Conservation (phyloP, 805 yeast species). For the Saturnispora hagleri region DNA sequence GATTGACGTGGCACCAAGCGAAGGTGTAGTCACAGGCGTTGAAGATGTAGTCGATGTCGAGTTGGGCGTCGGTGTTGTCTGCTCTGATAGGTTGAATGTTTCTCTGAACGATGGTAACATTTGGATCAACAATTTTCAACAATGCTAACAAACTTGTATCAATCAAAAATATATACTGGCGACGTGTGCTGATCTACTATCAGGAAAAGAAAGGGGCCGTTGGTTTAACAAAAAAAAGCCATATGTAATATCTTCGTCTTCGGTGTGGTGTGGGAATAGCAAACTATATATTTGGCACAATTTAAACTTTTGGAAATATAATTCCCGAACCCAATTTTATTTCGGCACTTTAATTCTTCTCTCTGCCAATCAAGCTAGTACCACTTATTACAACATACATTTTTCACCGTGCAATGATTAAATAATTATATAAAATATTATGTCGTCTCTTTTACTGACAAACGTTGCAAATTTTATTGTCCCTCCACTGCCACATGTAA, state of each 20-base stretch:
- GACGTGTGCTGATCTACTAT: too few species aligned
- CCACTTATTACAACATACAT: neutral
- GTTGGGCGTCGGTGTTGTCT: constrained; percentile 4
- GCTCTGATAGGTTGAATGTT: neutral
- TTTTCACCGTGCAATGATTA: neutral
- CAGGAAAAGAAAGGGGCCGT: too few species aligned
- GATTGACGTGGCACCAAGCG: neutral
- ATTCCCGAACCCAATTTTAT: neutral
- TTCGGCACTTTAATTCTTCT: neutral
- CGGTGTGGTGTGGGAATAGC: neutral
- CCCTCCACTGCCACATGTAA: neutral
- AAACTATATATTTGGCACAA: neutral
- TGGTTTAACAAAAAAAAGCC: neutral
- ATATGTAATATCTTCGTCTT: neutral
- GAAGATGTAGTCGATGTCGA: constrained; percentile 4
- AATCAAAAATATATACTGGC: too few species aligned
- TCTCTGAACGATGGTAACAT: constrained; percentile 5
- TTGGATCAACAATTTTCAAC: neutral
- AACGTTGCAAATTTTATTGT: neutral
- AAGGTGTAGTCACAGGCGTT: neutral
- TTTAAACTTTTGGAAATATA: neutral
- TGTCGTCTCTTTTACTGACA: neutral
- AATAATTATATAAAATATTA: too few species aligned
- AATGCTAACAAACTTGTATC: neutral
- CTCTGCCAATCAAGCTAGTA: neutral